These are phyloP conservation scores for Isoetes taiwanensis DNA, from an alignment of 75 land plant genomes.

Conservation along the genomic window DNA sequence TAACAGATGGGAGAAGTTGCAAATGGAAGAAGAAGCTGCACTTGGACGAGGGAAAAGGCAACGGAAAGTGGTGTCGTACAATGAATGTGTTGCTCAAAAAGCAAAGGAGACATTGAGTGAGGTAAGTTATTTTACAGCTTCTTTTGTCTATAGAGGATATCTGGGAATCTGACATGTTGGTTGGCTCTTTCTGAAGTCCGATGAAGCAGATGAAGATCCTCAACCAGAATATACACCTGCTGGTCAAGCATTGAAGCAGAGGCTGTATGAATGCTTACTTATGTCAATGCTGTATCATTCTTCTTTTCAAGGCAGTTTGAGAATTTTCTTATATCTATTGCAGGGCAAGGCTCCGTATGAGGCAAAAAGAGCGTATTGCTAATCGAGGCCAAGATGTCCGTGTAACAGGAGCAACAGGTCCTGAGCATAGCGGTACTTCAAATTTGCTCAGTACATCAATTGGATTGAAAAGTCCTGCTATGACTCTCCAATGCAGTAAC, in stretches of 20 bases:
- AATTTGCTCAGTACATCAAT: too few relatives aligned
- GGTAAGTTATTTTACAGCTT: slow-evolving; percentile 34
- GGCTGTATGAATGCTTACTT: slow-evolving; percentile 41
- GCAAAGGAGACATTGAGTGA: slow-evolving; percentile 50
- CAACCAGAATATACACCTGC: slow-evolving; percentile 80
- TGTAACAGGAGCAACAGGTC: slow-evolving; percentile 9
- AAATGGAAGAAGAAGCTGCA: slow-evolving; percentile 77
- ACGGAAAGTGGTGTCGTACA: slow-evolving; percentile 75
- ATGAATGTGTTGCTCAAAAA: slow-evolving; percentile 44
- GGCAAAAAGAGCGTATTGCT: slow-evolving; percentile 69
- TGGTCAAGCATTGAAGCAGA: slow-evolving; percentile 73
- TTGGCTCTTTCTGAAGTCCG: neutral
- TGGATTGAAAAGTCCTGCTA: too few relatives aligned
- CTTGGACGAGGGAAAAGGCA: slow-evolving; percentile 93
- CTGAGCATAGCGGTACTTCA: too few relatives aligned
- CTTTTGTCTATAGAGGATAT: too few relatives aligned
- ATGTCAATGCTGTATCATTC: neutral
- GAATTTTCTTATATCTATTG: neutral
- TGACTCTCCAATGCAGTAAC: too few relatives aligned
- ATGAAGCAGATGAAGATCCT: slow-evolving; percentile 30
- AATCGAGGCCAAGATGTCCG: too few relatives aligned
- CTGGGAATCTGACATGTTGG: too few relatives aligned
- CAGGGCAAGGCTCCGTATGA: slow-evolving; percentile 70
- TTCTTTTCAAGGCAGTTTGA: neutral
- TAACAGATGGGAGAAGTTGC: slow-evolving; percentile 83